Percentiles rank a stretch among this genome's conserved stretches.
These are phyloP conservation scores for Scheffersomyces illinoinensis DNA, from an alignment of 1,139 yeast species.

Conservation along the genomic window DNA sequence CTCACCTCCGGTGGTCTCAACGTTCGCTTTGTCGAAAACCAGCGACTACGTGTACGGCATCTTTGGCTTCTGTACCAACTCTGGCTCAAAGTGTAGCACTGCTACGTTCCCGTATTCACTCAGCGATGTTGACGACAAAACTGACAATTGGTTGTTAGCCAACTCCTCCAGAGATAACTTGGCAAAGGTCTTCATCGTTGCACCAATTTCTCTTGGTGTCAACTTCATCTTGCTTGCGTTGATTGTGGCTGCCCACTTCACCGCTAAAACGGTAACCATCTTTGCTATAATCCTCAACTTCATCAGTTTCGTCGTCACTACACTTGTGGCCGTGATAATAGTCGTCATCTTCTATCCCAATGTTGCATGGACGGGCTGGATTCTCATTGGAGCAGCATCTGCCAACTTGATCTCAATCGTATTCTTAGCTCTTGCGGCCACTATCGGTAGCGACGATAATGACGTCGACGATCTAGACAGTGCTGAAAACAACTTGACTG, in stretches of 20 bases:
- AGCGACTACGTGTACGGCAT: constrained; percentile 72
- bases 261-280: constrained; percentile 10
- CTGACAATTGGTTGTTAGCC: constrained; percentile 27
- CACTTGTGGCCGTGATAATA: constrained; percentile 54
- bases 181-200: constrained; percentile 71
- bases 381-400: constrained; percentile 64
- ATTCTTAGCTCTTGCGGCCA: constrained; percentile 24
- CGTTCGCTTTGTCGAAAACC: constrained; percentile 34
- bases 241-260: constrained; percentile 11
- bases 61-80: constrained; percentile 69
- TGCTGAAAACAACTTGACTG: not conserved
- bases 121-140: constrained; percentile 16
- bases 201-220: constrained; percentile 81
- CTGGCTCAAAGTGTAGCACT: constrained; percentile 29
- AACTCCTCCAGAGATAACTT: constrained; percentile 62
- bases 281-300: constrained; percentile 32
- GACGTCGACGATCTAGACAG: constrained; percentile 10
- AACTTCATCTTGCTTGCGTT: constrained; percentile 43
- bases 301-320: constrained; percentile 52
- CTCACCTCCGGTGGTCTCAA: constrained; percentile 44
- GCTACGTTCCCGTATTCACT: constrained; percentile 37
- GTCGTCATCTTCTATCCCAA: constrained; percentile 63
- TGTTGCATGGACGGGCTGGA: constrained; percentile 70
- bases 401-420: constrained; percentile 43
- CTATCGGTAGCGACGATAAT: constrained; percentile 8